phyloP scores from a whole-genome alignment of 1,284 basidiomycete species.

The Malassezia nana region DNA sequence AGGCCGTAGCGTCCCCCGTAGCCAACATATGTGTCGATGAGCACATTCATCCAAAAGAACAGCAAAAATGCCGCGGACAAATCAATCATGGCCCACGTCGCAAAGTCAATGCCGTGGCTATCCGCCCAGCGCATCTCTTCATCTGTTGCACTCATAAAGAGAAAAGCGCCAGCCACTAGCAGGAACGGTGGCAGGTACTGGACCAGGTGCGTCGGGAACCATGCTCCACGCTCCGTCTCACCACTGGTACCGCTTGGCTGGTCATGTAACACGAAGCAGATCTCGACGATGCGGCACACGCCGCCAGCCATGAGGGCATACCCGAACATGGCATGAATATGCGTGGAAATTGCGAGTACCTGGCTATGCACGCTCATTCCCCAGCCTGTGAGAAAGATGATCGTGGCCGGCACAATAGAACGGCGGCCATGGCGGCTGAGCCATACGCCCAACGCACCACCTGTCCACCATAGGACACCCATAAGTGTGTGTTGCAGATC shows the following conservation, averaged over 20 bases:
- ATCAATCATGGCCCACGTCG: conserved; percentile 45
- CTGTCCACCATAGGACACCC: conserved; percentile 64
- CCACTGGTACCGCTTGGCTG: conserved; percentile 31
- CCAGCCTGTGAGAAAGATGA: conserved; percentile 66
- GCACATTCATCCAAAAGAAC: conserved; percentile 42
- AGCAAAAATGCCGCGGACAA: conserved; percentile 35
- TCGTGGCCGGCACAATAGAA: conserved; percentile 69
- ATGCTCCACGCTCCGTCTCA: background rate
- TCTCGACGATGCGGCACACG: conserved; percentile 68
- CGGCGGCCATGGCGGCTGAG: conserved; percentile 73
- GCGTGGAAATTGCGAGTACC: conserved; percentile 55
- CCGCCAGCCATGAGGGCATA: conserved; percentile 77
- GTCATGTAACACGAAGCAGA: conserved; percentile 62
- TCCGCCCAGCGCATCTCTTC: conserved; percentile 46
- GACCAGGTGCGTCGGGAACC: conserved; percentile 20
- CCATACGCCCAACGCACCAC: conserved; percentile 77
- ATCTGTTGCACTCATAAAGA: conserved; percentile 47
- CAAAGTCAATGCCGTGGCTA: conserved; percentile 33
- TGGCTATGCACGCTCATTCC: conserved; percentile 87
- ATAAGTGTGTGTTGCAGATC: conserved; percentile 81
- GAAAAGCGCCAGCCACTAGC: conserved; percentile 32
- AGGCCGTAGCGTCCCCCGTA: conserved; percentile 33
- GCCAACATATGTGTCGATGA: conserved; percentile 38
- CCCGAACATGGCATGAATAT: conserved; percentile 77
- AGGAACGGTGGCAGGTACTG: conserved; percentile 44